Evolutionary conservation across 331 rosid genomes (phyloP), one percentile per base, ranked within the genome.

Genomic region (Telfairia occidentalis): DNA sequence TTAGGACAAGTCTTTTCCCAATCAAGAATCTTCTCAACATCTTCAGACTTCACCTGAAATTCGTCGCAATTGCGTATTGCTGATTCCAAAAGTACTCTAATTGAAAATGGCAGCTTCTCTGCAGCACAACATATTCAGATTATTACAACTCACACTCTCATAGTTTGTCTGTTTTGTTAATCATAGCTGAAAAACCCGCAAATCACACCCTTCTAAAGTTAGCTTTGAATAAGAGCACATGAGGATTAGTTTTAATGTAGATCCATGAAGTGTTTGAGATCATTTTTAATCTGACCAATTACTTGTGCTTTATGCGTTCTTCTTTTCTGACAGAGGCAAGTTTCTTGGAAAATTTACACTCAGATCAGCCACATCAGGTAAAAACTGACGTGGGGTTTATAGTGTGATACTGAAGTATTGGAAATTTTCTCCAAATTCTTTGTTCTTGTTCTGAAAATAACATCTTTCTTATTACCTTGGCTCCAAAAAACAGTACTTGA

Each of bases 11-110:
- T 64, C 34, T 75, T 82, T 65, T 78, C 78, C 85, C 82, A 82
- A 78, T 82, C 80, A 66, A 70, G 57, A 28, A 82, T 83, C 67
- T 80, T 80, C 73, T 80, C 86, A 34, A 67, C 72, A 59, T 83
- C 79, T 26, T 55, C 55, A 29, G 46, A 24, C 16, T 30, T 81
- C 19, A 81, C 81, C 65, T 81, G 76, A 32, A 81, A 77, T 50
- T 77, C 23, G 30, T 81, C 81, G 49, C 84, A 73, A 9, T 81
- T 81, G 29, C 65, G 76, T 12, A 81, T 73, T 12, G 79, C 76
- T n/a, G 78, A 81, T 73, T 81, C 81, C 12, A 81, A 23, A 60
- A 81, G 78, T 23, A 81, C 69, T 42, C 76, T 81, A 8, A 81
- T 76, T 0, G 76, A 77, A 74, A 50, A 73, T n/a, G 84, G 73